Evolutionary conservation across 495 filamentous ascomycete genomes (phyloP).

Genomic region (Hyaloscypha bicolor): DNA sequence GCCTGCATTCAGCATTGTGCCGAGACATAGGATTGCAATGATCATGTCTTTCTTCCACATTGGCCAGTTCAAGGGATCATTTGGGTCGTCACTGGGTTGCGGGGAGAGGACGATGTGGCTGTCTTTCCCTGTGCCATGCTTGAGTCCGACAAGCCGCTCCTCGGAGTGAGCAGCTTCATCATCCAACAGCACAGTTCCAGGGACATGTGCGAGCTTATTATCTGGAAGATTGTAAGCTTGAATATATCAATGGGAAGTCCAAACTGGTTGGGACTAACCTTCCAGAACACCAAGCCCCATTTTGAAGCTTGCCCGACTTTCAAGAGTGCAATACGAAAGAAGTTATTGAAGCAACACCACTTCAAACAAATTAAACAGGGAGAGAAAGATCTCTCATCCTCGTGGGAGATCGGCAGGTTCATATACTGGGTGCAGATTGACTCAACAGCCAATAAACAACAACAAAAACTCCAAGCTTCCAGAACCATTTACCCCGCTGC

Average conservation of each 20-base stretch:
- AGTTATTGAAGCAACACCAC: not conserved
- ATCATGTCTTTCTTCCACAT: constrained; percentile 45
- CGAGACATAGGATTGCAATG: constrained; percentile 43
- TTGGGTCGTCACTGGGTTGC: constrained; percentile 46
- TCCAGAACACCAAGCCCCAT: constrained; percentile 5
- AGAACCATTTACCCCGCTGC: not conserved
- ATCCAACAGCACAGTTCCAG: constrained; percentile 6
- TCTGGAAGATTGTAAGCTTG: not conserved
- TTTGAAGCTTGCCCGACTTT: not conserved
- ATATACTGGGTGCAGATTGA: not conserved
- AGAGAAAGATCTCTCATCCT: not conserved
- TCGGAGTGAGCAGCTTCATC: constrained; percentile 11
- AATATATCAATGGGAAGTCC: not conserved
- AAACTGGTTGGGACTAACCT: not conserved
- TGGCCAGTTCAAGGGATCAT: constrained; percentile 42
- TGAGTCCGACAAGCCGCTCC: constrained; percentile 25
- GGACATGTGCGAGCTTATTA: constrained; percentile 11
- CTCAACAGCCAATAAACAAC: not conserved
- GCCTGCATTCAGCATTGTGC: constrained; percentile 70
- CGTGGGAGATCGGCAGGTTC: not conserved
- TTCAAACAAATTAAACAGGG: not conserved
- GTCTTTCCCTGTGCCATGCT: constrained; percentile 43
- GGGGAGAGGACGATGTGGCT: constrained; percentile 44
- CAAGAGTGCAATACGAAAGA: not conserved
- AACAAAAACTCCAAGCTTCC: not conserved